phyloP scores from a whole-genome alignment of 2,329 filamentous ascomycete species.

The Magnaporthiopsis incrustans region DNA sequence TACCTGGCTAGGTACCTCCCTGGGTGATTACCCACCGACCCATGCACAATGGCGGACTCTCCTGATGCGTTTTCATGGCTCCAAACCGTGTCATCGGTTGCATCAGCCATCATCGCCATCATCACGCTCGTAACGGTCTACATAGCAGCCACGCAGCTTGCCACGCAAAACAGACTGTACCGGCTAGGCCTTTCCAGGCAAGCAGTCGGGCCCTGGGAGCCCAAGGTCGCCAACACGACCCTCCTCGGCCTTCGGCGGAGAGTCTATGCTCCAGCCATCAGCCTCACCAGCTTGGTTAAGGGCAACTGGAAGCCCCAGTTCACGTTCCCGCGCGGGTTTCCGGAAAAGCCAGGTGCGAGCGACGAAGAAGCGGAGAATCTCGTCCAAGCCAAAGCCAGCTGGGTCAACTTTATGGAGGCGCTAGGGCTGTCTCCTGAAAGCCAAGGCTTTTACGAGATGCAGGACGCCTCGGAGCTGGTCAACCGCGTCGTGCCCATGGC shows the following conservation, averaged over 20 bases:
- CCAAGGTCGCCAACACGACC: not conserved
- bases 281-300: not conserved
- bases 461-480: not conserved
- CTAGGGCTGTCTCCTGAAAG: not conserved
- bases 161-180: not conserved
- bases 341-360: no score
- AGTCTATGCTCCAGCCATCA: not conserved
- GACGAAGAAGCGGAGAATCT: not conserved
- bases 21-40: no score
- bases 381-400: not conserved
- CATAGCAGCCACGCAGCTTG: not conserved
- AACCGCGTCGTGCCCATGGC: not conserved
- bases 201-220: not conserved
- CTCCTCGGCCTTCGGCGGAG: not conserved
- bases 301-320: no score
- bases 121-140: no score
- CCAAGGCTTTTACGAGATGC: not conserved
- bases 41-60: no score
- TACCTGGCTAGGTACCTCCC: no score
- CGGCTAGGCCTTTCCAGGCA: not conserved
- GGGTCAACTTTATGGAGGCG: conserved; percentile 1
- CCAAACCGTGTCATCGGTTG: no score
- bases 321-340: no score
- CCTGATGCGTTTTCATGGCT: no score
- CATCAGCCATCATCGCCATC: no score